These are phyloP conservation scores for Aspergillus carbonarius DNA, from an alignment of 2,329 filamentous ascomycete genomes.

Conservation along the genomic window DNA sequence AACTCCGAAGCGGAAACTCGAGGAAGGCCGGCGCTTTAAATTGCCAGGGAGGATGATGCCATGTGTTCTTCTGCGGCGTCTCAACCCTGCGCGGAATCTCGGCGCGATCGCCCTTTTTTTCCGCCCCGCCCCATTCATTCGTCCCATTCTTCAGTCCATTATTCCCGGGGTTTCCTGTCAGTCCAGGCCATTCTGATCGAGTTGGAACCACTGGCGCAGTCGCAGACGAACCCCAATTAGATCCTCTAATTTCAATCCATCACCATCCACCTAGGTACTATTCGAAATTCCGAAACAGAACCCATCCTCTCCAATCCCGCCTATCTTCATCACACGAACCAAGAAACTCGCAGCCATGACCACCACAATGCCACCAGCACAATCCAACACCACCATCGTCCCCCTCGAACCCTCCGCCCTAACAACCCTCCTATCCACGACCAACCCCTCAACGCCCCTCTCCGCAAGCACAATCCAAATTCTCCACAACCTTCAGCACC, in stretches of 20 bases:
- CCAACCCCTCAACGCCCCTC: constrained; percentile 26
- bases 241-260: neutral
- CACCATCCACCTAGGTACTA: neutral
- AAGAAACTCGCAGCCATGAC: neutral
- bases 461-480: constrained; percentile 57
- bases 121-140: neutral
- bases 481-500: constrained; percentile 63
- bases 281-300: neutral
- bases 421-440: constrained; percentile 39
- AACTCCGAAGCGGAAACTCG: neutral
- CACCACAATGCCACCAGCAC: neutral
- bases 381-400: neutral
- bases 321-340: neutral
- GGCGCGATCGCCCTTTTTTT: constrained; percentile 15
- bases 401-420: constrained; percentile 39
- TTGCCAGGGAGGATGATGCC: constrained; percentile 28
- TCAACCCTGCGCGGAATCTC: constrained; percentile 10
- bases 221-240: neutral
- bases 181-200: neutral
- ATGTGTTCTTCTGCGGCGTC: constrained; percentile 34
- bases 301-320: neutral
- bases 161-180: neutral
- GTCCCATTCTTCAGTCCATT: neutral
- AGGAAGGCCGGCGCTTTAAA: constrained; percentile 1
- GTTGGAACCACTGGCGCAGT: neutral